Evolutionary conservation across 257 asterid species (phyloP), one percentile per base, ranked within the genome.

Genomic region (Solanum virginianum): DNA sequence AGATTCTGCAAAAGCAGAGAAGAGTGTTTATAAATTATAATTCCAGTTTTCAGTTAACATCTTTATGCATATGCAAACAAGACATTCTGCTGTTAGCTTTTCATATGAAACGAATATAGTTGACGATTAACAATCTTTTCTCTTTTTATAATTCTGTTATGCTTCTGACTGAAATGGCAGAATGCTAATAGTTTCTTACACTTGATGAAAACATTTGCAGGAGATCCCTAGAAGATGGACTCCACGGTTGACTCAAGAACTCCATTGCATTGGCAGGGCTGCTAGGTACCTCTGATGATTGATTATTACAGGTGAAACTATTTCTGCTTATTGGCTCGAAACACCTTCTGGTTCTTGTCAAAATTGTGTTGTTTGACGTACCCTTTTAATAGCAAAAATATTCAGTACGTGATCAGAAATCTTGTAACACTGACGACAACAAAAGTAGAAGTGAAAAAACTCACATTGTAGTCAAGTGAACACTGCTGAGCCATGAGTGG

Each of bases 231-330:
- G 95, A 89, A 85, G 91, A 84, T 49, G 93, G 90, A 80, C 92
- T 91, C 93, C 93, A 92, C 14, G 92, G 72, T 81, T 93, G 85
- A 49, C 91, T 70, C 85, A 90, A 90, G 89, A 91, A 91, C 86
- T 89, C 92, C 92, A 90, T 84, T n/a, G 94, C 92, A 57, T 80
- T 89, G 85, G 47, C 80, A 29, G 92, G 93, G 85, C 90, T 88
- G 80, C 83, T 80, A 24, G 90, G 80, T 17, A 85, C 86, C 88
- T 89, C 87, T 86, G 87, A 24, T 62, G 79, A 60, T 80, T 89
- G 90, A 83, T 81, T 83, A 85, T 88, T 85, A 66, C 85, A 87
- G 69, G 75, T 70, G 17, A 85, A 36, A 59, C 47, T 57, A 39
- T 72, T 85, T 75, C 16, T 86, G 83, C 79, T 84, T 0, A 10